Base-by-base conservation (phyloP, 2,329 filamentous ascomycete species). In the Xenoacremonium recifei region DNA sequence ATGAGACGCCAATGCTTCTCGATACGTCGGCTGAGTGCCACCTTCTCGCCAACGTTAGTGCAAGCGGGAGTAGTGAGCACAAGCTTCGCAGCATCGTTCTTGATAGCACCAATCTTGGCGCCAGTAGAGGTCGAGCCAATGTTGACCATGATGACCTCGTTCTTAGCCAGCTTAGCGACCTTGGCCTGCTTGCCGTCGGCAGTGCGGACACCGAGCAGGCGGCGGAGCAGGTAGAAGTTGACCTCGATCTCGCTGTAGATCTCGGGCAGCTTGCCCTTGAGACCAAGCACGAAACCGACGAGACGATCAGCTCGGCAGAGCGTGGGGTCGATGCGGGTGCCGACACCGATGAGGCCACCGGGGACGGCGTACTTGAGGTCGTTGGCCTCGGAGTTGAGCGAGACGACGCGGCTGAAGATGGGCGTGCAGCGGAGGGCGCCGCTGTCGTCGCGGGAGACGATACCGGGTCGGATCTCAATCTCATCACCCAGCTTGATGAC, bases 121-220 rank as follows among this genome's bases (percentile, higher is more conserved):
- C 93, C 93, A 12, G 92, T 96, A 35, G 93, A 95, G 9, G 92
- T 97, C 27, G 89, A 96, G 49, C 93, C 93, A 65, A 99, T 99
- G 77, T 99, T 99, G 54, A 99, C 93, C 93, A 99, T 97, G 70
- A 99, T 85, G 61, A 97, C 90, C 70, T 99, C 93, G 72, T 96
- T 96, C 84, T 97, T 99, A 44, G 90, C 78, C 53, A 99, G 79
- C 77, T 99, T 99, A 59, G 91, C 90, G 55, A 99, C 93, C 85
- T 99, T 99, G 63, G 92, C 92, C 73, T 97, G 93, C 79, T 99
- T 99, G 66, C 93, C 93, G 58, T 99, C 93, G 50, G 92, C 90
- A 35, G 93, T 96, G 75, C 95, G 91, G 61, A 99, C 93, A 82
- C 93, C 93, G 43, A 99, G 82, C 49, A 99, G 79, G 59, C 93